Evolutionary conservation across 2,329 filamentous ascomycete genomes (phyloP), one percentile per base, ranked within the genome.

Genomic region (Tolypocladium tropicale): DNA sequence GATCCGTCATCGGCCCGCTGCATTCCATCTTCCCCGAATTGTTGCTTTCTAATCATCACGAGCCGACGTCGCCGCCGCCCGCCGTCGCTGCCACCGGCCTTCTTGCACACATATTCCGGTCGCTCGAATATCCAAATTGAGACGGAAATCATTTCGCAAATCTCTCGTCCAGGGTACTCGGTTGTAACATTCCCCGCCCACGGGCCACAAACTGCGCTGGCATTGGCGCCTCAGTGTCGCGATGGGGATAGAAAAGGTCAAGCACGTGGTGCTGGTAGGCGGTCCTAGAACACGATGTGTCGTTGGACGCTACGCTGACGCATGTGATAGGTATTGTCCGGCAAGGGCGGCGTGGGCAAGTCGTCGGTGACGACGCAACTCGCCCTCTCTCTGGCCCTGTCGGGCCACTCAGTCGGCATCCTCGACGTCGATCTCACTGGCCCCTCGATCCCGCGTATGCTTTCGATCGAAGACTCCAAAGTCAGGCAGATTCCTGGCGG

Each of bases 271-370:
- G 61, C 81, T 94, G 63, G 88, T 90, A 74, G 36, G 76, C 70
- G 54, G 51, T 55, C 46, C 11, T 53, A 48, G 5, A 4, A 28
- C 33, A 6, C n/a, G 12, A 25, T 41, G 23, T 48, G 50, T 32
- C 28, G 21, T 5, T 11, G 16, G 10, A 18, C 11, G 32, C 34
- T 33, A 4, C 7, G 32, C 53, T 53, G 28, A 55, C 28, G 11
- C 12, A 21, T 39, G 14, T 36, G 28, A 16, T 46, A 84, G 81
- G 81, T 93, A 60, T 86, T 99, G 52, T 97, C 94, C 14, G 94
- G 94, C 64, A 99, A 99, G 80, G 94, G 94, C 67, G 94, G 94
- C 64, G 94, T 99, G 23, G 94, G 94, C 57, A 99, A 99, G 78
- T 97, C 93, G 48, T 96, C 91, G 54, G 86, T 96, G n/a, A 97